Evolutionary conservation across 257 asterid genomes (phyloP), one percentile per base, ranked within the genome.

Genomic region (Scutellaria barbata): DNA sequence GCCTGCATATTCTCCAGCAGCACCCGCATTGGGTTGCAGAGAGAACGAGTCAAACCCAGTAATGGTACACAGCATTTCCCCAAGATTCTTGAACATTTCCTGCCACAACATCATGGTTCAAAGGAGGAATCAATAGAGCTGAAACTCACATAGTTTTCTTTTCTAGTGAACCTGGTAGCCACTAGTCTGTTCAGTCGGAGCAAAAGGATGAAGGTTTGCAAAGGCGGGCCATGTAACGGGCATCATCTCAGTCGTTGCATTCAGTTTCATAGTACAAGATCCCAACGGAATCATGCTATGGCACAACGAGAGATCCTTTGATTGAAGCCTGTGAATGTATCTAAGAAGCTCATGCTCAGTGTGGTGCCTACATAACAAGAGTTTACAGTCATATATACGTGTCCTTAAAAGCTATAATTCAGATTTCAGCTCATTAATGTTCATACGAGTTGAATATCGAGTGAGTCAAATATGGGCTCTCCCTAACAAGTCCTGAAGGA

Each of bases 1-100:
- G 55, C 98, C 98, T 8, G 98, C 97, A 74, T 93, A 93, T 64
- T 93, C 98, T 72, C 98, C 98, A 45, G 98, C 85, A 58, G 98
- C 98, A 73, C 98, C 98, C 61, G 98, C 97, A 52, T 93, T 93
- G 58, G 98, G 97, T 84, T 89, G 97, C 86, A 92, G 83, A 33
- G 97, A 92, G 85, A 92, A 85, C 33, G 97, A 92, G 72, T 92
- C 97, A 39, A 92, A 92, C 62, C 97, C 97, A 41, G 96, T 92
- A 66, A 92, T 87, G 8, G 93, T 86, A 68, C 97, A 92, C 84
- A 92, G 65, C 84, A 89, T 79, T 18, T 87, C 90, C 40, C 97
- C 97, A 52, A 92, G 84, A 79, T 92, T 84, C 43, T 87, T 80
- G 84, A 92, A 92, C 97, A 92, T 89, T 87, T 89, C 96, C 97